Conservation (phyloP, 23 red algal genomes). For the Chondrus crispus region DNA sequence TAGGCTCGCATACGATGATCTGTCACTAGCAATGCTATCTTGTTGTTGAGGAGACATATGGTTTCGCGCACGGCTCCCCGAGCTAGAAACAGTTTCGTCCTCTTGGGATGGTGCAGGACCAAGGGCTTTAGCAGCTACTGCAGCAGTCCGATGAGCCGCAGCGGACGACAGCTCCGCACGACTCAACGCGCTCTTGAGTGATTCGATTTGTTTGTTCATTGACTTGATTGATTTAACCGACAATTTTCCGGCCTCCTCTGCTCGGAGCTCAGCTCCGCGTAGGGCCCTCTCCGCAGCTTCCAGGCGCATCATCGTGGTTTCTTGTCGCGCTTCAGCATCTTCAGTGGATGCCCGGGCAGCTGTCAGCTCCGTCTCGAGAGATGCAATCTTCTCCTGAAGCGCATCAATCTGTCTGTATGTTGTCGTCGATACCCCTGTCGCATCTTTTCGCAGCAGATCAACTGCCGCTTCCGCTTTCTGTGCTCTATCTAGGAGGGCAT, state of each 20-base stretch:
- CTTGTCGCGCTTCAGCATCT: not conserved
- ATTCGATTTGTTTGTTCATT: not conserved
- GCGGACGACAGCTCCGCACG: not conserved
- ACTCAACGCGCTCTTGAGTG: not conserved
- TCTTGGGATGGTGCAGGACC: not conserved
- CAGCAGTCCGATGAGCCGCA: not conserved
- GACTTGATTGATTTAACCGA: not conserved
- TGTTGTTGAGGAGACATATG: not conserved
- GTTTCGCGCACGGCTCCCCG: not conserved
- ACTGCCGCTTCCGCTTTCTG: not conserved
- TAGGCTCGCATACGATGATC: no score
- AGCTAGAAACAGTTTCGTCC: not conserved
- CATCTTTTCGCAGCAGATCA: not conserved
- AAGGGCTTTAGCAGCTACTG: not conserved
- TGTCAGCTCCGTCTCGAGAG: not conserved
- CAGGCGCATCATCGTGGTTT: not conserved
- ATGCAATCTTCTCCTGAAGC: not conserved
- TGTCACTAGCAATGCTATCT: not conserved
- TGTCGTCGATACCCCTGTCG: not conserved
- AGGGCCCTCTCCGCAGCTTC: conserved; percentile 5
- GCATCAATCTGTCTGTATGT: not conserved
- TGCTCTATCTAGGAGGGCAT: not conserved
- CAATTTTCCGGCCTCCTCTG: not conserved
- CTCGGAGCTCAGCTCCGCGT: not conserved
- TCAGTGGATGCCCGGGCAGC: not conserved